Conservation (phyloP, 164 flowering plant genomes). For the Vitis labrusca region DNA sequence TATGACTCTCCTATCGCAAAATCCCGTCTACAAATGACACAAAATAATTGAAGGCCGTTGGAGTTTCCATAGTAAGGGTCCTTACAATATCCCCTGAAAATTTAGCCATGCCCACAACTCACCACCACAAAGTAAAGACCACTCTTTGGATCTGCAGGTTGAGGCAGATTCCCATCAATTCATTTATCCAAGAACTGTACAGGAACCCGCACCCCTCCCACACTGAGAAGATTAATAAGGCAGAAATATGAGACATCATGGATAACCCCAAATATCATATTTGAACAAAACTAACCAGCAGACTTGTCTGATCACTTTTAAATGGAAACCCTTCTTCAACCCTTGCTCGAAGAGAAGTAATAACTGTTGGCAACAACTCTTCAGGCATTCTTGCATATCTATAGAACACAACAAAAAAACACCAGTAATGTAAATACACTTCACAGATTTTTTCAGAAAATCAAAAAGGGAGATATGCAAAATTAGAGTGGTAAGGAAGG, state of each 20-base stretch:
- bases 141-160: too few species aligned
- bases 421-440: neutral
- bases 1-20: too few species aligned
- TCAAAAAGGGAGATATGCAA: neutral
- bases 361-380: constrained; percentile 66
- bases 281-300: constrained; percentile 55
- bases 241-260: neutral
- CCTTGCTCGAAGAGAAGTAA: constrained; percentile 46
- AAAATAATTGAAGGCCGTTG: too few species aligned
- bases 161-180: too few species aligned
- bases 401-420: constrained; percentile 12
- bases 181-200: too few species aligned
- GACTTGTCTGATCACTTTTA: constrained; percentile 63
- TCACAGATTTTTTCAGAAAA: neutral
- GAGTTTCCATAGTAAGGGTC: too few species aligned
- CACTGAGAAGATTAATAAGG: too few species aligned
- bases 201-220: too few species aligned
- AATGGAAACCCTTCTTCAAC: constrained; percentile 49
- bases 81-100: too few species aligned
- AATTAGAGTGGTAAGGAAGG: neutral
- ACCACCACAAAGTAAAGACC: too few species aligned
- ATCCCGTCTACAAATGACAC: too few species aligned
- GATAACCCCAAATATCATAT: neutral
- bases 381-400: constrained; percentile 90
- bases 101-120: too few species aligned